Base-by-base conservation (phyloP, 371 early-diverging fungal species). In the Rhizopus stolonifer region DNA sequence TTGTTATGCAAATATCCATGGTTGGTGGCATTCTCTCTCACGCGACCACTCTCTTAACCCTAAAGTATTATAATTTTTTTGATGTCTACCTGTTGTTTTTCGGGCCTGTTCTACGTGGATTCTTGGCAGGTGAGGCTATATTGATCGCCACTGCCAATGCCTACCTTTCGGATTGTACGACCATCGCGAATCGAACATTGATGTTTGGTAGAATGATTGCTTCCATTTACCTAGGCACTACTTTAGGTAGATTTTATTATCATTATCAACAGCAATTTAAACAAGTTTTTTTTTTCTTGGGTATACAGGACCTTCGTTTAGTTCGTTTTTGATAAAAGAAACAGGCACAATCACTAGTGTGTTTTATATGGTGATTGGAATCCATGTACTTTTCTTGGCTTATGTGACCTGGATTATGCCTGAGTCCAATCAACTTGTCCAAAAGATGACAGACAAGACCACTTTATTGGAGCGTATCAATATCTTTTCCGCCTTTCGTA, bases 141-240 rank as follows among this genome's bases (percentile, higher is more conserved):
- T 21, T 69, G 4, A 61, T 71, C 48, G 65, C 67, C 6, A 56
- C 71, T 11, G 53, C 67, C 4, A 67, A 73, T 40, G 70, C 70
- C 1, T 77, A 77, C 36, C 61, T 77, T 10, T 60, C 74, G 2
- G 78, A 77, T 52, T 67, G 61, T 19, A 77, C 74, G 14, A 17
- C 49, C 8, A 19, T 46, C 24, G 24, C 15, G 23, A 18, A 52
- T 38, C 64, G 75, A 54, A 70, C 69, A 1, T 46, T 60, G 9
- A 49, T 53, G 3, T 74, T 71, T 56, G 67, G 67, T 22, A 54
- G 61, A 23, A 57, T 77, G 42, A 61, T 69, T 58, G 70, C 69
- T 6, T 44, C 44, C 46, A 18, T 65, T 11, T 64, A 54, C n/a
- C 23, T 64, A 22, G 77, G 72, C 8, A 48, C 45, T 10, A 44